Evolutionary conservation across 805 yeast species (phyloP), one percentile per base, ranked within the genome.

Genomic region (Kockiozyma suomiensis): DNA sequence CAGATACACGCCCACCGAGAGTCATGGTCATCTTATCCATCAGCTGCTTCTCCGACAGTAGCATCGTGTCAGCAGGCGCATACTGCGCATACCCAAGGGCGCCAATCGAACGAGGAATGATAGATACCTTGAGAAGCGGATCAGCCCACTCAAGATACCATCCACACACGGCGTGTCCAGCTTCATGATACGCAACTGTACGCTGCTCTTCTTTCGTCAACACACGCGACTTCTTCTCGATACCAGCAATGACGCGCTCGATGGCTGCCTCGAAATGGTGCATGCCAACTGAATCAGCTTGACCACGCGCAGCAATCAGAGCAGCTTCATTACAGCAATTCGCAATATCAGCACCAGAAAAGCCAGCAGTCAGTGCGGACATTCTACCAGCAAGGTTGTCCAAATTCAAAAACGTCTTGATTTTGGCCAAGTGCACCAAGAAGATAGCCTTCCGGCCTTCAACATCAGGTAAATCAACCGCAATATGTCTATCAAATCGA

Each of bases 111-210:
- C 98, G 83, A 42, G 99, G 99, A 62, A 94, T 90, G 69, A 96
- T 94, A 15, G 97, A 90, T 19, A 94, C 99, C 78, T 94, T 94
- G 61, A 94, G 79, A 58, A 96, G 78, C 6, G 99, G 99, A 72
- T 93, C 97, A 1, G 98, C 97, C 74, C 82, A 82, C 73, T 88
- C 83, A 70, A 94, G 81, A 71, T 79, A 91, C 99, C 99, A 94
- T 12, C 99, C 99, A 74, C 98, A 92, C 62, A 94, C 84, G 10
- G 99, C 99, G 75, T 96, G 99, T 3, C 99, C 99, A 2, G 99
- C 99, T 75, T 94, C 99, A 73, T 96, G 99, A 70, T 88, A 94
- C 0, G 99, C 99, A 58, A 96, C 97, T 28, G 90, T 85, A 64
- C 80, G 84, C 76, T 91, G 90, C 72, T 96, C 98, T 61, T 87